Conservation (phyloP, 2,329 filamentous ascomycete species). For the Paecilomyces fulvus region DNA sequence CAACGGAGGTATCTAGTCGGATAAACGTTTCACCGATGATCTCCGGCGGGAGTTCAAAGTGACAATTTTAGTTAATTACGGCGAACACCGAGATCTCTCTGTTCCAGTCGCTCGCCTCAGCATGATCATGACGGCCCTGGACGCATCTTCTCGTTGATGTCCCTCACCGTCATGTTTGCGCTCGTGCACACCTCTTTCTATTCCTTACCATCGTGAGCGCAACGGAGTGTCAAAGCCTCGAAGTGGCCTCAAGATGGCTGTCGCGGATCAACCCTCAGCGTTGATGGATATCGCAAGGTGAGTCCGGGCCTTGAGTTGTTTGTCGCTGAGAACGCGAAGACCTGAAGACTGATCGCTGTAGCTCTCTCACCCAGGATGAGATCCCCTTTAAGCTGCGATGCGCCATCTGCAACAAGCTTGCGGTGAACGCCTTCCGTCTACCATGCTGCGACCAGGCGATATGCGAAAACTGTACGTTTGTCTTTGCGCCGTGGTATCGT, state of each 20-base stretch:
- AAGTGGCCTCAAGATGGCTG: slow-evolving; percentile 22
- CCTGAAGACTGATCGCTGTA: slow-evolving; percentile 26
- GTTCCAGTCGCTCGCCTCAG: not conserved
- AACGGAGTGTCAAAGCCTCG: not conserved
- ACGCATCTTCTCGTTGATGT: slow-evolving; percentile 8
- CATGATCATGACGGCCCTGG: slow-evolving; percentile 4
- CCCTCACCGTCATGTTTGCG: slow-evolving; percentile 13
- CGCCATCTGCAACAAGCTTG: slow-evolving; percentile 84
- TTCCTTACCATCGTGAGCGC: slow-evolving; percentile 5
- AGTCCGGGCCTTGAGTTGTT: not conserved
- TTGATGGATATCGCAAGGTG: slow-evolving; percentile 38
- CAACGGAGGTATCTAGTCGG: not conserved
- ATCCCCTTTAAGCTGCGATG: slow-evolving; percentile 96
- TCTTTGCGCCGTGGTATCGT: slow-evolving; percentile 2
- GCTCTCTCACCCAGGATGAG: slow-evolving; percentile 69
- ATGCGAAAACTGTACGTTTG: slow-evolving; percentile 70
- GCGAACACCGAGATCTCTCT: not conserved
- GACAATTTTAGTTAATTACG: not conserved
- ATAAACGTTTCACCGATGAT: not conserved
- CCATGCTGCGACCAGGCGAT: slow-evolving; percentile 95
- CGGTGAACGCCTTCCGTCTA: slow-evolving; percentile 80
- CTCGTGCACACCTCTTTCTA: slow-evolving; percentile 6
- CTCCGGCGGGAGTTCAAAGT: not conserved
- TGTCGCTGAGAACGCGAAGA: too few species aligned
- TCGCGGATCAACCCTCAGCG: slow-evolving; percentile 30